Base-by-base conservation (phyloP, 192 early-diverging fungal genomes). In the Umbelopsis ramanniana region DNA sequence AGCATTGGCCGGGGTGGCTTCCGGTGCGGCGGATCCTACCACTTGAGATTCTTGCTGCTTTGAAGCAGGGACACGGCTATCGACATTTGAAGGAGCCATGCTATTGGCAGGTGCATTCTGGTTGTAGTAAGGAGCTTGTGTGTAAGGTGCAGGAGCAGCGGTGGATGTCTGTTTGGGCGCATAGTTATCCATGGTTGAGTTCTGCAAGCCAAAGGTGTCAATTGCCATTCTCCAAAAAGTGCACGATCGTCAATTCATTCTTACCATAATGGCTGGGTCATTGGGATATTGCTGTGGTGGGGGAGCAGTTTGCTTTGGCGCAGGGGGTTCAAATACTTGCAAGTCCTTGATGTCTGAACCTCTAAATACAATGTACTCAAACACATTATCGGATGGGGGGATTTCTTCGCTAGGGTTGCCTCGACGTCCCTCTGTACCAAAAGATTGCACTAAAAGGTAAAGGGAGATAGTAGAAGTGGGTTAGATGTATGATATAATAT, bases 341-440 rank as follows among this genome's bases (percentile, higher is more conserved):
- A 99, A 83, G 75, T 93, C 93, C 81, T 94, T 92, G 67, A 99
- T 92, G 73, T 99, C 97, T 19, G 92, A 88, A 21, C 95, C 97
- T 40, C 95, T 89, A 79, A 99, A 99, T 33, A 96, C 92, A 72
- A 99, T 96, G 72, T 87, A 93, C 70, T 94, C 93, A 81, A 93
- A 99, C 46, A 95, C 83, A 74, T 93, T 90, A 40, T 94, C 91
- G 19, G 89, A 89, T 0, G 91, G 81, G n/a, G 91, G 91, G 68
- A 99, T 94, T 78, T 97, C 96, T 68, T 97, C 91, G 54, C 79
- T 70, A 12, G 89, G 90, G 69, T 93, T 89, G 14, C 84, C 84
- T 54, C 85, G 82, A 33, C 97, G 91, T 72, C 96, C 96, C 80
- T 99, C 97, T 1, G 97, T 99, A 70, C 97, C 97, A 81, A 90